Evolutionary conservation across 176 grass and related monocot genomes (phyloP).

Genomic region (Oryza punctata): DNA sequence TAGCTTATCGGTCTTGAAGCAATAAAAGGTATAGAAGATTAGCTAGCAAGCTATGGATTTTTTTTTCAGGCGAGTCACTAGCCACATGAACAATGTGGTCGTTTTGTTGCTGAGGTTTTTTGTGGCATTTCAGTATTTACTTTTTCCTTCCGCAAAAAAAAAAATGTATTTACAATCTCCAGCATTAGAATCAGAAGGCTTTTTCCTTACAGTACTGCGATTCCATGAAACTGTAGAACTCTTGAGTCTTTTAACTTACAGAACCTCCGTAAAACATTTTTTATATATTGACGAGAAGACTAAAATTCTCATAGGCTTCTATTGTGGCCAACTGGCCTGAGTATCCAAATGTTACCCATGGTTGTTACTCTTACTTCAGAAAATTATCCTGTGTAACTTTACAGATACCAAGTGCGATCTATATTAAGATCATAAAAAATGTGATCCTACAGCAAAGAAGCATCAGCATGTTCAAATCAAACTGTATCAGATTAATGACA

Average conservation of each 20-base stretch:
- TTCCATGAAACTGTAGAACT: background rate
- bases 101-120: background rate
- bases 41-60: background rate
- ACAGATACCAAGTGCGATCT: background rate
- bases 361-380: background rate
- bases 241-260: background rate
- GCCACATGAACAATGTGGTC: background rate
- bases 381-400: background rate
- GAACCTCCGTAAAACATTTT: background rate
- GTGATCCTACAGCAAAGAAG: background rate
- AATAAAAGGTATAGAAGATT: background rate
- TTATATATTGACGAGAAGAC: background rate
- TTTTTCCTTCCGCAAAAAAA: background rate
- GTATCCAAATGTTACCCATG: background rate
- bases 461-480: background rate
- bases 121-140: background rate
- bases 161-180: too few species aligned
- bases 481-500: background rate
- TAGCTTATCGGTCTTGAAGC: background rate
- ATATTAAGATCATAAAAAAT: too few species aligned
- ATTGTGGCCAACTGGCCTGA: background rate
- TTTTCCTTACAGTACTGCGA: background rate
- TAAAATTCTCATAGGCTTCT: background rate
- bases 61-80: background rate
- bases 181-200: background rate